Evolutionary conservation across 306 rosid genomes (phyloP), one percentile per base, ranked within the genome.

Genomic region (Sphenostylis stenocarpa): DNA sequence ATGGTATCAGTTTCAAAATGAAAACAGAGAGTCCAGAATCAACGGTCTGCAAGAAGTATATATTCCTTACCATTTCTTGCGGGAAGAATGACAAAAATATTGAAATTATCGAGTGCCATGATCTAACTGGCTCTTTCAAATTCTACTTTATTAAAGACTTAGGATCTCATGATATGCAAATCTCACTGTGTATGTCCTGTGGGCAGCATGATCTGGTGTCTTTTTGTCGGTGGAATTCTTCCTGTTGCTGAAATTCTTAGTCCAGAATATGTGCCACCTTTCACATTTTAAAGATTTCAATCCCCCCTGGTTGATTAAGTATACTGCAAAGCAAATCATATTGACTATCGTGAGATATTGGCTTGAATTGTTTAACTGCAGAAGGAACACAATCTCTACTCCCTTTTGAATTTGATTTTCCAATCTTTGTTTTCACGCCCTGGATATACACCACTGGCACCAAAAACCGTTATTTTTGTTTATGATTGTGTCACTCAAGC

Each of bases 141-240:
- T 41, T 41, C 16, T 41, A 38, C 43, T 41, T 38, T 41, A 0
- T 41, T 13, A 12, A 41, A 41, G 5, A 3, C 11, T 41, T 41
- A 41, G 47, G 5, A 41, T 41, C 47, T 12, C 47, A 12, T 11
- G 47, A 13, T 41, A 41, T 12, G 14, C 3, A 39, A 36, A 39
- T 39, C 4, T 41, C 47, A 41, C 15, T 41, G 12, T 41, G 3
- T 3, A 52, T 78, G 29, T 48, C 70, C 7, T 36, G 34, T 69
- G 70, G 74, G 24, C 63, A 57, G 62, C 69, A 68, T 7, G n/a
- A n/a, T 53, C 81, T 19, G 28, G 6, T 36, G 57, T 39, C 60
- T 38, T 77, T 72, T 19, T 58, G 28, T 33, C 31, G 17, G 17
- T 47, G 67, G 19, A 67, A 77, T 48, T 72, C 38, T 1, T 34